Percentiles rank a stretch among this genome's conserved stretches.
Conservation (phyloP, 495 filamentous ascomycete species). For the Penicillium mononematosum region DNA sequence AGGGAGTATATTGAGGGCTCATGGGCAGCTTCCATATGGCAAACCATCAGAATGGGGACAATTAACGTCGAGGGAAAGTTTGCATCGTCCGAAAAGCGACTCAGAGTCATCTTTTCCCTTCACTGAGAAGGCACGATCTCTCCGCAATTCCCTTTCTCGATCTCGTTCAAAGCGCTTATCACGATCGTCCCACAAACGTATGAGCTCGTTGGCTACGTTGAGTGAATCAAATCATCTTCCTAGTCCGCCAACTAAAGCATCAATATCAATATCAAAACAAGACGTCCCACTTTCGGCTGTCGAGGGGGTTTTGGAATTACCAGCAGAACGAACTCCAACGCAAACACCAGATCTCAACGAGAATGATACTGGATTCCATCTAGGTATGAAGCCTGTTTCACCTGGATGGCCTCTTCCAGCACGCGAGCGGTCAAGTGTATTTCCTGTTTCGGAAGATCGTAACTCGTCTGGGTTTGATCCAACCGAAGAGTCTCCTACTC, state of each 20-base stretch:
- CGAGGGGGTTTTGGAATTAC: conserved; percentile 41
- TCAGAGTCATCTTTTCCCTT: conserved; percentile 32
- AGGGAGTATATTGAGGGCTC: conserved; percentile 34
- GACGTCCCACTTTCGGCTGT: conserved; percentile 41
- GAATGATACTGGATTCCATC: conserved; percentile 22
- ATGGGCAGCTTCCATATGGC: conserved; percentile 42
- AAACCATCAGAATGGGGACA: conserved; percentile 45
- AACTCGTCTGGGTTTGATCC: conserved; percentile 16
- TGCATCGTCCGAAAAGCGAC: conserved; percentile 23
- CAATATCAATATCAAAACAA: conserved; percentile 30
- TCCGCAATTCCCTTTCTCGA: conserved; percentile 35
- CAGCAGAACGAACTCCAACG: conserved; percentile 41
- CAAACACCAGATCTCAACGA: conserved; percentile 44
- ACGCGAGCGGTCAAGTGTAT: conserved; percentile 27
- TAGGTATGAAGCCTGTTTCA: conserved; percentile 38
- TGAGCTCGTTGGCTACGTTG: conserved; percentile 35
- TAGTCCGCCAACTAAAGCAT: conserved; percentile 15
- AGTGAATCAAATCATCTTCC: conserved; percentile 23
- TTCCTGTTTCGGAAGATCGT: conserved; percentile 29
- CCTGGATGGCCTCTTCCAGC: conserved; percentile 31
- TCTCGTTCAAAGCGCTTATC: conserved; percentile 32
- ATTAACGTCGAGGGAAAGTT: conserved; percentile 41
- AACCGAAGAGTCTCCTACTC: conserved; percentile 24
- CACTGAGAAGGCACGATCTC: conserved; percentile 29
- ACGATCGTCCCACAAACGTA: conserved; percentile 22